phyloP scores from a whole-genome alignment of 2,329 filamentous ascomycete species.

The Pestalotiopsis sp. region DNA sequence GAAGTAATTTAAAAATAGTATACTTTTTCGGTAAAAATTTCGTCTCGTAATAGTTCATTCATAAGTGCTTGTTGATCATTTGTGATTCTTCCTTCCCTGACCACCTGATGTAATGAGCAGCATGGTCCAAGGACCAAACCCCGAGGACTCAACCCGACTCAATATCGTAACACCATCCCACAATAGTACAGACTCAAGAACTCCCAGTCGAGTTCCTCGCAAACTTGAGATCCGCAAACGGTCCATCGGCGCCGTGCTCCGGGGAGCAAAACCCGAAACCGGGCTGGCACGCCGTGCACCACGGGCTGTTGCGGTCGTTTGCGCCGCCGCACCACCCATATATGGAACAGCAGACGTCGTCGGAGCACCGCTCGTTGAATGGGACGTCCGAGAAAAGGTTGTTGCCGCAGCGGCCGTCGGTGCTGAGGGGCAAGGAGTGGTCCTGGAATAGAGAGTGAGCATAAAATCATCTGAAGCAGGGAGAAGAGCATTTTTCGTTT shows the following conservation, averaged over 20 bases:
- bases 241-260: too few relatives aligned
- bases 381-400: not conserved
- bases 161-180: not conserved
- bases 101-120: too few relatives aligned
- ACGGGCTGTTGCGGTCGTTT: not conserved
- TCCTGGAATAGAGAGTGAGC: not conserved
- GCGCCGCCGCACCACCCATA: not conserved
- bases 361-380: not conserved
- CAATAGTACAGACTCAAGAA: not conserved
- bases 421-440: not conserved
- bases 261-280: not conserved
- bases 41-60: too few relatives aligned
- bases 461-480: not conserved
- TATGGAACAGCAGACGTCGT: not conserved
- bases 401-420: not conserved
- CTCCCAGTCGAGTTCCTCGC: not conserved
- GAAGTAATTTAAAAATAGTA: too few relatives aligned
- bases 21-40: too few relatives aligned
- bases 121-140: too few relatives aligned
- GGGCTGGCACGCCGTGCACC: not conserved
- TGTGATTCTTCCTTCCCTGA: too few relatives aligned
- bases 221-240: not conserved
- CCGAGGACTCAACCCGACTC: too few relatives aligned
- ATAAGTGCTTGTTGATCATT: too few relatives aligned
- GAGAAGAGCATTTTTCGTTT: not conserved